phyloP scores from a whole-genome alignment of 2,329 filamentous ascomycete genomes.

The Aureobasidium pullulans region DNA sequence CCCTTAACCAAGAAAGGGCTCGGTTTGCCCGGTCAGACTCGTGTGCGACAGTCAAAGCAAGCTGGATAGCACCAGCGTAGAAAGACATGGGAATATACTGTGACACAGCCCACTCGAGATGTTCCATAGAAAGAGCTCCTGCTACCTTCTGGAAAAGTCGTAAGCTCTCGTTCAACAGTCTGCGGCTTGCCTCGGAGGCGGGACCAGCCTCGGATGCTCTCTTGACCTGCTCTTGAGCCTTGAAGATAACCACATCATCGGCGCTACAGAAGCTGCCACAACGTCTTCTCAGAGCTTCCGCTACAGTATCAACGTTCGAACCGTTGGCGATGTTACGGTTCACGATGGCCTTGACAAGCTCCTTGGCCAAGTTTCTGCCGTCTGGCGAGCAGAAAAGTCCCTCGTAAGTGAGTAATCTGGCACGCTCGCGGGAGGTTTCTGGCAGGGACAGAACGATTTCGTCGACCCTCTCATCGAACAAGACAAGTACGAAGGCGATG shows the following conservation, averaged over 20 bases:
- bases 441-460: conserved; percentile 78
- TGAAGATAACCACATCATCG: conserved; percentile 97
- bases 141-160: conserved; percentile 85
- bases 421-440: conserved; percentile 58
- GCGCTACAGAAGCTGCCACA: conserved; percentile 97
- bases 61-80: conserved; percentile 81
- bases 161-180: conserved; percentile 80
- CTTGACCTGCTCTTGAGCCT: conserved; percentile 91
- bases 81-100: conserved; percentile 80
- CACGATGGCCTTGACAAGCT: conserved; percentile 94
- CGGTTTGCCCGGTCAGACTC: conserved; percentile 82
- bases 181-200: conserved; percentile 68
- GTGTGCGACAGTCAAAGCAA: conserved; percentile 74
- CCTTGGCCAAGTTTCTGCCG: conserved; percentile 84
- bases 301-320: conserved; percentile 94
- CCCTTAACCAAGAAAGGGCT: conserved; percentile 79
- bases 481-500: conserved; percentile 88
- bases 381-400: conserved; percentile 70
- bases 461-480: conserved; percentile 87
- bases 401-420: conserved; percentile 77
- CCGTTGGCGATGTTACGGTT: conserved; percentile 96
- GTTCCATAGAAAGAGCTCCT: conserved; percentile 69
- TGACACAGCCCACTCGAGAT: conserved; percentile 67
- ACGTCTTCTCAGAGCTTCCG: conserved; percentile 81
- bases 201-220: conserved; percentile 70